These are phyloP conservation scores for Vitis riparia DNA, from an alignment of 164 flowering plant species.

Conservation along the genomic window DNA sequence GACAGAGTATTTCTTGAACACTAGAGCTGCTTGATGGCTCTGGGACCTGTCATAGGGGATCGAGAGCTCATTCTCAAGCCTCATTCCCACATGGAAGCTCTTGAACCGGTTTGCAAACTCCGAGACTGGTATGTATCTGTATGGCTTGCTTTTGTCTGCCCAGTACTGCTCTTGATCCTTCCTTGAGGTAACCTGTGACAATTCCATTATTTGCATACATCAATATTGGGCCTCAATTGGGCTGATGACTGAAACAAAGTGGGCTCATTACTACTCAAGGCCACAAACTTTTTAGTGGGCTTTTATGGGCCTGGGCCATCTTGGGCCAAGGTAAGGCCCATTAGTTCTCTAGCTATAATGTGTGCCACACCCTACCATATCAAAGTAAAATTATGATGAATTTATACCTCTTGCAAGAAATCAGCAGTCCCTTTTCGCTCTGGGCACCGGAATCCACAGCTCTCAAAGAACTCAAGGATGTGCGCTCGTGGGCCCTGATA, in stretches of 20 bases:
- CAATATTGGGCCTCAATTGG: not conserved
- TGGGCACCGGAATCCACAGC: constrained; percentile 82
- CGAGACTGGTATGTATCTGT: constrained; percentile 65
- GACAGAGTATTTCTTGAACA: constrained; percentile 55
- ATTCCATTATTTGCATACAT: not conserved
- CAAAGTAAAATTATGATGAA: not conserved
- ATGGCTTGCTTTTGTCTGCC: constrained; percentile 65
- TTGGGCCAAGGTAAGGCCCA: not conserved
- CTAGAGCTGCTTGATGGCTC: constrained; percentile 80
- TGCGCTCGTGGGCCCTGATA: constrained; percentile 90
- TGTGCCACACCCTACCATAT: not conserved
- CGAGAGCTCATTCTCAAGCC: constrained; percentile 65
- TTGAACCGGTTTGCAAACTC: constrained; percentile 75
- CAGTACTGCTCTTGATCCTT: constrained; percentile 97
- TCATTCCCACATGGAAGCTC: constrained; percentile 71
- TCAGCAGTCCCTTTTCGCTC: constrained; percentile 94
- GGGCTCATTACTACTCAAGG: not conserved
- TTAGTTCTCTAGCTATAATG: not conserved
- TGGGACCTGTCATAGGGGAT: constrained; percentile 56
- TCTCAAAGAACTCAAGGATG: constrained; percentile 74
- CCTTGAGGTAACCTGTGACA: constrained; percentile 74
- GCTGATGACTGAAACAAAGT: not conserved
- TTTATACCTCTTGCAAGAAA: constrained; percentile 89
- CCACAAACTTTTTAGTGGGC: not conserved
- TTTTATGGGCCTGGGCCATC: too few species aligned